These are phyloP conservation scores for Paramyrothecium roridum DNA, from an alignment of 2,329 filamentous ascomycete genomes.

Conservation along the genomic window DNA sequence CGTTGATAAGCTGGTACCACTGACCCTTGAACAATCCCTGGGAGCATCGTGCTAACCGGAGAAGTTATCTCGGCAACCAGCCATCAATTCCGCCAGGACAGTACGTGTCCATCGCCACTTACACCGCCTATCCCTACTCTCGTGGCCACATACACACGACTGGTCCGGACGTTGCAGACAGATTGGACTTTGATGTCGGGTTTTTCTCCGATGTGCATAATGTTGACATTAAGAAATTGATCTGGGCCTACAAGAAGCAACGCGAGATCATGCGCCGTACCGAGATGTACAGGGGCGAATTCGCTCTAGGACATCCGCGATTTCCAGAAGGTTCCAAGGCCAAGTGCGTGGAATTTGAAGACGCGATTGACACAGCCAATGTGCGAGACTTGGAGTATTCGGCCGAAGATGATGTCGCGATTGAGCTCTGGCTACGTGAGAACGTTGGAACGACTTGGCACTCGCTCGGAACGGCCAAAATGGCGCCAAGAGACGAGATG, in stretches of 20 bases:
- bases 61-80: background rate
- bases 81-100: conserved; percentile 32
- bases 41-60: no score
- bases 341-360: conserved; percentile 5
- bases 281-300: conserved; percentile 45
- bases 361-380: conserved; percentile 3
- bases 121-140: conserved; percentile 58
- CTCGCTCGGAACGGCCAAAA: conserved; percentile 32
- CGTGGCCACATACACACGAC: conserved; percentile 59
- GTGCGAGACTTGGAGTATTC: conserved; percentile 42
- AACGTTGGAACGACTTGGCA: conserved; percentile 39
- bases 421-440: conserved; percentile 38
- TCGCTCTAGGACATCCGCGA: conserved; percentile 34
- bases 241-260: conserved; percentile 63
- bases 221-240: conserved; percentile 52
- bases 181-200: conserved; percentile 51
- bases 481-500: conserved; percentile 29
- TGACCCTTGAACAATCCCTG: no score
- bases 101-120: conserved; percentile 49
- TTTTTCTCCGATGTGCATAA: conserved; percentile 40
- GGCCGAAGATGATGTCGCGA: conserved; percentile 42
- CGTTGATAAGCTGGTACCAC: background rate
- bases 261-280: conserved; percentile 58
- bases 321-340: conserved; percentile 39
- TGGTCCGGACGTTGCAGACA: conserved; percentile 31